Percentiles rank a stretch among this genome's conserved stretches.
Conservation (phyloP, 2,329 filamentous ascomycete species). For the Alternaria sp. region DNA sequence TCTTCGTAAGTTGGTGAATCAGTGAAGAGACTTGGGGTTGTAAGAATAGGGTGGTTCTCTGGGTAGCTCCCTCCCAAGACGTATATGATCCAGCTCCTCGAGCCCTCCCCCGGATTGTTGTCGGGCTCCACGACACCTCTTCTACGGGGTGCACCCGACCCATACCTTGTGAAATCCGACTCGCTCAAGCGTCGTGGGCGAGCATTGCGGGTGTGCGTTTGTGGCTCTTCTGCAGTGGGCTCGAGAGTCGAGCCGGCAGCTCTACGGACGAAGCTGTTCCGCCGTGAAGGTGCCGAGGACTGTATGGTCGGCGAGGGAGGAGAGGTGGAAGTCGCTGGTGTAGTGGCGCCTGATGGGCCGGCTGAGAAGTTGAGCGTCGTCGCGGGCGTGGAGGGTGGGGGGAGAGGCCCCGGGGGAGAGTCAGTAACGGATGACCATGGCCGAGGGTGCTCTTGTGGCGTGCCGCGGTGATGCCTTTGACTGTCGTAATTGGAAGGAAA, state of each 20-base stretch:
- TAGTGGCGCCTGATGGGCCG: slow-evolving; percentile 60
- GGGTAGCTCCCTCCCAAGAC: slow-evolving; percentile 73
- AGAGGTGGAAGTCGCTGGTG: slow-evolving; percentile 40
- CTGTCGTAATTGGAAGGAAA: slow-evolving; percentile 60
- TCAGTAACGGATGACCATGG: slow-evolving; percentile 58
- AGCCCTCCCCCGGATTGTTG: slow-evolving; percentile 62
- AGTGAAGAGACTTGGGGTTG: slow-evolving; percentile 72
- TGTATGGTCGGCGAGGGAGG: slow-evolving; percentile 46
- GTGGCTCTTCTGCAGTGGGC: slow-evolving; percentile 52
- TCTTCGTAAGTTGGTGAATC: slow-evolving; percentile 76
- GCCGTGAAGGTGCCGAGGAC: slow-evolving; percentile 47
- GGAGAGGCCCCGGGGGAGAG: slow-evolving; percentile 63
- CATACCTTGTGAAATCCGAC: slow-evolving; percentile 66
- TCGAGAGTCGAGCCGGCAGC: slow-evolving; percentile 50
- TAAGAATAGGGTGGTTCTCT: slow-evolving; percentile 73
- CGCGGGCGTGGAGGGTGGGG: slow-evolving; percentile 69
- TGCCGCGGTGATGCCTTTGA: slow-evolving; percentile 59
- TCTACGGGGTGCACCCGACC: slow-evolving; percentile 66
- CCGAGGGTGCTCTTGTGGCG: slow-evolving; percentile 48
- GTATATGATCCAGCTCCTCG: slow-evolving; percentile 75
- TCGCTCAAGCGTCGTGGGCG: slow-evolving; percentile 65
- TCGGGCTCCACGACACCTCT: slow-evolving; percentile 68
- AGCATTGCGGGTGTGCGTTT: slow-evolving; percentile 49
- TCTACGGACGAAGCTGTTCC: slow-evolving; percentile 50
- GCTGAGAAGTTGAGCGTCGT: slow-evolving; percentile 61